Evolutionary conservation across 331 rosid species (phyloP), one percentile per base, ranked within the genome.

Genomic region (Arachis monticola): DNA sequence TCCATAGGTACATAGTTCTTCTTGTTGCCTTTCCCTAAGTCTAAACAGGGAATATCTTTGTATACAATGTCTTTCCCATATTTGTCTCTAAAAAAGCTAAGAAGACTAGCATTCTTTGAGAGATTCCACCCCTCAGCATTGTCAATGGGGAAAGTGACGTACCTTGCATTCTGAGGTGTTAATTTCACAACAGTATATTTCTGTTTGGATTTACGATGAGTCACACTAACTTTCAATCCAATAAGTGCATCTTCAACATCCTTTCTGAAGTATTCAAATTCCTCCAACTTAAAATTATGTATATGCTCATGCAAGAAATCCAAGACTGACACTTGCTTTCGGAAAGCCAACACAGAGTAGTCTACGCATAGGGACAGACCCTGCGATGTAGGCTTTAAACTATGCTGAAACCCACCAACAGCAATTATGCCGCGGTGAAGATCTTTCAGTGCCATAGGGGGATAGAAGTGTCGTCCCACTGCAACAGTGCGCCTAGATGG

Each of bases 291-390:
- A 73, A 92, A 89, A 4, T 55, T 48, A 45, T 44, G 0, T 13
- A 88, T 86, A n/a, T 77, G 79, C 48, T 82, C 79, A 3, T 35
- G 3, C 22, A 92, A 87, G 70, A 85, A 89, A 41, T 89, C 90
- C 59, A 88, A 64, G 77, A 92, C 89, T 5, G 87, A 61, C 83
- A 88, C 50, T 67, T 0, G 78, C 82, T 86, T 79, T 38, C 77
- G 85, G 70, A 89, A 92, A 57, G 97, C 85, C 87, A 89, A 59
- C 41, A 92, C 93, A 3, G 96, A 89, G 86, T 86, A 89, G 80
- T 92, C 96, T 59, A 89, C 78, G 70, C 97, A 89, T 64, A 87
- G 8, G 65, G 90, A 79, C 73, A 85, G 55, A 40, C 96, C 97
- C 80, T 88, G 97, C 31, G 85, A 82, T 0, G 96, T 92, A 38